These are phyloP conservation scores for Poa pratensis DNA, from an alignment of 176 grass and related monocot species.

Conservation along the genomic window DNA sequence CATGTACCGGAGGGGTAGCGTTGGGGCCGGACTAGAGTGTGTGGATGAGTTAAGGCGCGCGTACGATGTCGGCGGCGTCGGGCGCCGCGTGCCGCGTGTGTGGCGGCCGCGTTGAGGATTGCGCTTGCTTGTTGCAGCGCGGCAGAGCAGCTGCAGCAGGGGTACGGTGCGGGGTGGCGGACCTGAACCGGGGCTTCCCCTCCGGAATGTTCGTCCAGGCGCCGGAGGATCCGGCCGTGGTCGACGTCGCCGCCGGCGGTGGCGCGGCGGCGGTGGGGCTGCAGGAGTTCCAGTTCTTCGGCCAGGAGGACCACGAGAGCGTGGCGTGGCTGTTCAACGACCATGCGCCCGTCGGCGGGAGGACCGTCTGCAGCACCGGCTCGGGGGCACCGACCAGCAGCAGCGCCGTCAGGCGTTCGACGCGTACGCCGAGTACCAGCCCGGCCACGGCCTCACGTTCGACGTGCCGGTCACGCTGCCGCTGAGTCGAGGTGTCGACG, in stretches of 20 bases:
- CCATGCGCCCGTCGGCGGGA: constrained; percentile 27
- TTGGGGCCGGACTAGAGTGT: background rate
- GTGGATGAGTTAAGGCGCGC: background rate
- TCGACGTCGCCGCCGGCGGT: background rate
- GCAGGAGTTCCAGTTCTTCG: constrained; percentile 88
- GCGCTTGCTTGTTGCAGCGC: constrained; percentile 23
- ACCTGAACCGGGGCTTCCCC: constrained; percentile 53
- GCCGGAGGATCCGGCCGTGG: constrained; percentile 20
- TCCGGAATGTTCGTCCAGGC: constrained; percentile 27
- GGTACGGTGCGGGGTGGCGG: constrained; percentile 42
- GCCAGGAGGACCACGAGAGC: constrained; percentile 70
- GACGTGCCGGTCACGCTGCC: constrained; percentile 52
- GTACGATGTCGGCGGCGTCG: constrained; percentile 52
- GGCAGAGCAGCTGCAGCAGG: constrained; percentile 25
- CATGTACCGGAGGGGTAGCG: constrained; percentile 20
- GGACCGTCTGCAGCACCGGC: constrained; percentile 51
- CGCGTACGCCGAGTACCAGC: constrained; percentile 54
- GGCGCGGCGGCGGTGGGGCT: constrained; percentile 39
- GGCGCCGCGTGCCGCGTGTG: constrained; percentile 49
- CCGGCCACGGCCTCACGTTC: constrained; percentile 49
- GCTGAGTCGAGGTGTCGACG: constrained; percentile 47
- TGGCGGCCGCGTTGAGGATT: constrained; percentile 42
- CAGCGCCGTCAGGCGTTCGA: constrained; percentile 54
- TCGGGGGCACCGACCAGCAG: constrained; percentile 5
- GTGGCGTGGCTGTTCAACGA: constrained; percentile 68